Evolutionary conservation across 441 rosid species (phyloP).

Genomic region (Adansonia madagascariensis): DNA sequence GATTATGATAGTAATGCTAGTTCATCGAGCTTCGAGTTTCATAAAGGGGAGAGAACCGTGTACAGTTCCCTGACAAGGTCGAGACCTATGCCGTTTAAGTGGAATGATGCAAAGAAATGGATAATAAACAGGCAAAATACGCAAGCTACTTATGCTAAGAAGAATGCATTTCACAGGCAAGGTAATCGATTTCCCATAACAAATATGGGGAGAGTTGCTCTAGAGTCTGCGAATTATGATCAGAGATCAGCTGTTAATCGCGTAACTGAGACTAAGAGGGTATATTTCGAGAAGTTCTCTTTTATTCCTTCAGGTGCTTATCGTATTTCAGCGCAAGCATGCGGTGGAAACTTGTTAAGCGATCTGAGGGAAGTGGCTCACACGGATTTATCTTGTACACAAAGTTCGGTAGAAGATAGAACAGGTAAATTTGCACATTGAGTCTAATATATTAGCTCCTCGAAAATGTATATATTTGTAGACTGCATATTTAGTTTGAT

Average conservation of each 20-base stretch:
- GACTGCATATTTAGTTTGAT: not conserved
- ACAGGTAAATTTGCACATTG: slow-evolving; percentile 47
- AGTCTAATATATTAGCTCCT: not conserved
- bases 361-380: slow-evolving; percentile 29
- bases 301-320: slow-evolving; percentile 47
- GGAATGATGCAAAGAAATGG: slow-evolving; percentile 99
- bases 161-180: slow-evolving; percentile 54
- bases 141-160: slow-evolving; percentile 50
- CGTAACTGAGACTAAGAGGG: slow-evolving; percentile 47
- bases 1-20: slow-evolving; percentile 95
- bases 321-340: slow-evolving; percentile 41
- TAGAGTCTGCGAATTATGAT: slow-evolving; percentile 59
- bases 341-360: slow-evolving; percentile 38
- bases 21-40: slow-evolving; percentile 95
- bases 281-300: slow-evolving; percentile 66
- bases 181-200: slow-evolving; percentile 48
- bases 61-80: slow-evolving; percentile 54
- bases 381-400: slow-evolving; percentile 34
- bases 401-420: slow-evolving; percentile 56
- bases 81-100: slow-evolving; percentile 81
- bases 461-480: not conserved
- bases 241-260: slow-evolving; percentile 41
- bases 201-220: slow-evolving; percentile 59
- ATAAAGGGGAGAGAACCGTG: slow-evolving; percentile 64
- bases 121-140: slow-evolving; percentile 71